These are phyloP conservation scores for Starmerella ratchasimensis DNA, from an alignment of 805 yeast genomes.

Conservation along the genomic window DNA sequence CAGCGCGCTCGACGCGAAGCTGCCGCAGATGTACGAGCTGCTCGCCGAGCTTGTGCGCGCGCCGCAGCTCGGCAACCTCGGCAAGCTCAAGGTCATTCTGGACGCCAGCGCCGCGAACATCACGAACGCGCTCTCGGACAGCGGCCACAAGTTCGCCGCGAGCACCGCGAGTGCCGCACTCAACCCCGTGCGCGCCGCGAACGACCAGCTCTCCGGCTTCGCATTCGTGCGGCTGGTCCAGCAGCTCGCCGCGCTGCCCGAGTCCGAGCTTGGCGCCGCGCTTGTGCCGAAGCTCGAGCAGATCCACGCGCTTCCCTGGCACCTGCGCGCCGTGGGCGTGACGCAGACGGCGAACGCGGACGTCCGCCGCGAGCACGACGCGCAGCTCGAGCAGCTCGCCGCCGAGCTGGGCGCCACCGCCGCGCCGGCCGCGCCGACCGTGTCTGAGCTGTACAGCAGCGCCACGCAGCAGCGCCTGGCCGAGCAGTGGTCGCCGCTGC, in stretches of 20 bases:
- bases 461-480: not conserved
- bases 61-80: slow-evolving; percentile 53
- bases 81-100: slow-evolving; percentile 59
- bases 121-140: slow-evolving; percentile 63
- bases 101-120: slow-evolving; percentile 65
- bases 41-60: slow-evolving; percentile 55
- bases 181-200: slow-evolving; percentile 44
- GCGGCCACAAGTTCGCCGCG: slow-evolving; percentile 78
- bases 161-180: slow-evolving; percentile 50
- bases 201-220: slow-evolving; percentile 59
- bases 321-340: slow-evolving; percentile 19
- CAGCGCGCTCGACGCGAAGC: slow-evolving; percentile 40
- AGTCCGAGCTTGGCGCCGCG: slow-evolving; percentile 36
- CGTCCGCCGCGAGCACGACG: slow-evolving; percentile 6
- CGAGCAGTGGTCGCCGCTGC: slow-evolving; percentile 6
- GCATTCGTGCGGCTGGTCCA: slow-evolving; percentile 60
- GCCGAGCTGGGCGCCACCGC: slow-evolving; percentile 23
- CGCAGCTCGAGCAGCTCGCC: slow-evolving; percentile 6
- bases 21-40: slow-evolving; percentile 45
- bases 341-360: slow-evolving; percentile 16
- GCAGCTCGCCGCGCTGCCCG: slow-evolving; percentile 39
- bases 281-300: slow-evolving; percentile 48
- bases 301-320: slow-evolving; percentile 21
- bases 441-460: slow-evolving; percentile 1
- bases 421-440: slow-evolving; percentile 19